These are phyloP conservation scores for Fusarium pseudocircinatum DNA, from an alignment of 2,329 filamentous ascomycete species.

Conservation along the genomic window DNA sequence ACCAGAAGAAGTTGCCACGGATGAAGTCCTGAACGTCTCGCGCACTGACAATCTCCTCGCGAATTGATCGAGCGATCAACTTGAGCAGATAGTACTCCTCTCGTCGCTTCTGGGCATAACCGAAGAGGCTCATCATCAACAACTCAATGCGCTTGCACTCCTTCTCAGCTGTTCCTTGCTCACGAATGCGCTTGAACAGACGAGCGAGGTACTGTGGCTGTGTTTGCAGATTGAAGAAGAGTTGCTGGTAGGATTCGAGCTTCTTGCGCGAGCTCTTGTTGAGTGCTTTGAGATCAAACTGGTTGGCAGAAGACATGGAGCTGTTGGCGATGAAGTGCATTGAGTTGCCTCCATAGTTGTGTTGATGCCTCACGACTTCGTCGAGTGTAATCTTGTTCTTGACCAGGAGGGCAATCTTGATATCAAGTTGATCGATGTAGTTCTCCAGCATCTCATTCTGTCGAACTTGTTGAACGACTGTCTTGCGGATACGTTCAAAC, in stretches of 20 bases:
- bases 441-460: conserved; percentile 98
- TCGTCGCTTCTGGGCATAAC: conserved; percentile 94
- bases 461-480: conserved; percentile 94
- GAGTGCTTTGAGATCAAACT: conserved; percentile 94
- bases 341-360: conserved; percentile 91
- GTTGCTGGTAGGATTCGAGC: conserved; percentile 94
- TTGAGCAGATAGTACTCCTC: conserved; percentile 98
- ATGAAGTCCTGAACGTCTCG: conserved; percentile 82
- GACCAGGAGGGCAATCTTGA: conserved; percentile 97
- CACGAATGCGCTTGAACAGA: conserved; percentile 84
- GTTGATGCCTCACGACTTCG: conserved; percentile 96
- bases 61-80: conserved; percentile 81
- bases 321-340: conserved; percentile 86
- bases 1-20: conserved; percentile 93
- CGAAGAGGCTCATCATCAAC: conserved; percentile 95
- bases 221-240: conserved; percentile 97
- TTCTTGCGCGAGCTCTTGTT: conserved; percentile 97
- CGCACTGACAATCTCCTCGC: conserved; percentile 84
- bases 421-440: conserved; percentile 97
- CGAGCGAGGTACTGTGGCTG: conserved; percentile 94
- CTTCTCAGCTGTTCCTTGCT: conserved; percentile 86
- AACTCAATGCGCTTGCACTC: conserved; percentile 93
- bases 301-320: conserved; percentile 88
- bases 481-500: conserved; percentile 93
- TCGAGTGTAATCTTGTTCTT: conserved; percentile 99